Evolutionary conservation across 1,284 basidiomycete genomes (phyloP).

Genomic region (Ustilago curta): DNA sequence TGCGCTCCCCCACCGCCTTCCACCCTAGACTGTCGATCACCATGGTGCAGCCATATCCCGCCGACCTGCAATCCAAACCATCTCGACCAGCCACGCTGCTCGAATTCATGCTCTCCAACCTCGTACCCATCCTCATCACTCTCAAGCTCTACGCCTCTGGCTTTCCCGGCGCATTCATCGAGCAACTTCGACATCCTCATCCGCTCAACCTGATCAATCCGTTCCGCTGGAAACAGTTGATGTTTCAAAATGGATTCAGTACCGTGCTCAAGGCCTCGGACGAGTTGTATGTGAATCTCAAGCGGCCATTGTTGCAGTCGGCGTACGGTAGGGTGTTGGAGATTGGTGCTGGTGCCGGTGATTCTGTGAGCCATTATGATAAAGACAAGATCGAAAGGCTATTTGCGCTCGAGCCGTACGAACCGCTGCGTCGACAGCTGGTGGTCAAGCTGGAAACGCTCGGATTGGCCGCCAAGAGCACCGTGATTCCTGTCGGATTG

Average conservation of each 20-base stretch:
- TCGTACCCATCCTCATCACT: slow-evolving; percentile 27
- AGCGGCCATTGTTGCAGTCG: slow-evolving; percentile 28
- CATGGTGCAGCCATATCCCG: slow-evolving; percentile 21
- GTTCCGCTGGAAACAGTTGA: slow-evolving; percentile 39
- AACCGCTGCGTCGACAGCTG: slow-evolving; percentile 37
- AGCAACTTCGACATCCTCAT: slow-evolving; percentile 32
- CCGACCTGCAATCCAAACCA: slow-evolving; percentile 33
- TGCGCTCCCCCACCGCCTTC: neutral
- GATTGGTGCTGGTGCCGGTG: slow-evolving; percentile 55
- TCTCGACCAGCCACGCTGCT: slow-evolving; percentile 17
- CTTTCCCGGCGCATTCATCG: slow-evolving; percentile 31
- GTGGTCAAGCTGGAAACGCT: slow-evolving; percentile 5
- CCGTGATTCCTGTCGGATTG: slow-evolving; percentile 43
- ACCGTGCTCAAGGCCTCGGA: slow-evolving; percentile 27
- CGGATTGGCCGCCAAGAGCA: slow-evolving; percentile 31
- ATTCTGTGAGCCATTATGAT: slow-evolving; percentile 52
- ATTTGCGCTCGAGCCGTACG: slow-evolving; percentile 52
- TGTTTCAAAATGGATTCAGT: slow-evolving; percentile 40
- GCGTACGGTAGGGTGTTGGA: slow-evolving; percentile 55
- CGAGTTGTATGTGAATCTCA: slow-evolving; percentile 25
- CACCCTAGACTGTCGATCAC: neutral
- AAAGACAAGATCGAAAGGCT: slow-evolving; percentile 34
- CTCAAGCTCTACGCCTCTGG: slow-evolving; percentile 27
- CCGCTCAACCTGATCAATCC: slow-evolving; percentile 42
- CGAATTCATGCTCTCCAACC: slow-evolving; percentile 22